Evolutionary conservation across 1,284 basidiomycete species (phyloP).

Genomic region (Prillingera fragicola): DNA sequence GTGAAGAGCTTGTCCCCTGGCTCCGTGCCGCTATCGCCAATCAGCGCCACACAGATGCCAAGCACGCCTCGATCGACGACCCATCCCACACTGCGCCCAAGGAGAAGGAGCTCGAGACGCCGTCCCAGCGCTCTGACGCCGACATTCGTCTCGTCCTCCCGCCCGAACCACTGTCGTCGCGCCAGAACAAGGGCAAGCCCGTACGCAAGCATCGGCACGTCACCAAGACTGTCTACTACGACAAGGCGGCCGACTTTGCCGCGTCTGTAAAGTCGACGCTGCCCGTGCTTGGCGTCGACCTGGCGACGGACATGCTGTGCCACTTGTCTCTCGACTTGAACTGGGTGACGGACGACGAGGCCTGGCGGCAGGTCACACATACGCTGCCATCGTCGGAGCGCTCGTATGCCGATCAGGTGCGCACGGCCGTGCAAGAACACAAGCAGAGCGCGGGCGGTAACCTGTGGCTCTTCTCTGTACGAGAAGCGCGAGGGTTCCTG

Average conservation of each 20-base stretch:
- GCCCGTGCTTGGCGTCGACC: conserved; percentile 42
- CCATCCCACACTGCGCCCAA: conserved; percentile 23
- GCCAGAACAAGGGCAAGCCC: conserved; percentile 30
- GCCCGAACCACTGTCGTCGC: conserved; percentile 34
- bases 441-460: conserved; percentile 5
- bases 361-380: conserved; percentile 29
- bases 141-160: conserved; percentile 45
- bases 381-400: conserved; percentile 24
- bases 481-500: conserved; percentile 37
- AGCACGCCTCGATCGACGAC: conserved; percentile 34
- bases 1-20: conserved; percentile 38
- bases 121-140: conserved; percentile 12
- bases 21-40: conserved; percentile 41
- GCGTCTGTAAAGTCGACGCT: conserved; percentile 28
- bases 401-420: conserved; percentile 31
- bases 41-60: conserved; percentile 44
- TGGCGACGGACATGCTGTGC: conserved; percentile 29
- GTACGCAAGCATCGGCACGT: conserved; percentile 40
- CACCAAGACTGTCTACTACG: conserved; percentile 45
- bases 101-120: conserved; percentile 2
- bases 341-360: conserved; percentile 44
- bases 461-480: conserved; percentile 58
- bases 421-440: conserved; percentile 23
- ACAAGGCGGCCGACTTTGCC: conserved; percentile 42
- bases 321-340: conserved; percentile 32